These are phyloP conservation scores for Aplosporella prunicola DNA, from an alignment of 2,329 filamentous ascomycete species.

Conservation along the genomic window DNA sequence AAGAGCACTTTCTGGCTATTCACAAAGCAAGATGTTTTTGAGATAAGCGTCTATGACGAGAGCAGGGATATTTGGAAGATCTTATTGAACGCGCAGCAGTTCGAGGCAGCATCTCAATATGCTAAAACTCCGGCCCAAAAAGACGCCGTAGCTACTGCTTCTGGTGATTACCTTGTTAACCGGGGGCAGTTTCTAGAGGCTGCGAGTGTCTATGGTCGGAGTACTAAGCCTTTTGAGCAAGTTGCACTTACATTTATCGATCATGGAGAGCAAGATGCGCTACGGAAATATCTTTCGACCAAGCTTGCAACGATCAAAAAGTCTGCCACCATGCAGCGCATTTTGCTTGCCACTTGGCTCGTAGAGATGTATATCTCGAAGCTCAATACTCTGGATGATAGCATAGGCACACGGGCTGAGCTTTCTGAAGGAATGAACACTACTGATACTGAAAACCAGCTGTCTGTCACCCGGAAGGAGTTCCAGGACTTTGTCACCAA, in stretches of 20 bases:
- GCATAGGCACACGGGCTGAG: conserved; percentile 81
- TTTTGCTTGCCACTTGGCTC: conserved; percentile 93
- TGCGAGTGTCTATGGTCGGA: conserved; percentile 83
- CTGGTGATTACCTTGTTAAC: conserved; percentile 75
- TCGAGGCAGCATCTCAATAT: conserved; percentile 78
- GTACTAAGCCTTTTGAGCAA: conserved; percentile 94
- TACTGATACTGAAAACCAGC: conserved; percentile 60
- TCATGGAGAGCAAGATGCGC: conserved; percentile 76
- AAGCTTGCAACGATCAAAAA: conserved; percentile 79
- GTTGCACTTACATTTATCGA: conserved; percentile 88
- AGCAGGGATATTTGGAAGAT: conserved; percentile 92
- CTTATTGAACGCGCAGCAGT: conserved; percentile 77
- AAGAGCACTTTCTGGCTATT: conserved; percentile 98
- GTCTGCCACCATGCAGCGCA: conserved; percentile 77
- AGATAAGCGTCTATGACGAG: conserved; percentile 84
- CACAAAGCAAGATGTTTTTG: conserved; percentile 81
- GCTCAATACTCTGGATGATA: conserved; percentile 87
- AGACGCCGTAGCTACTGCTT: conserved; percentile 84
- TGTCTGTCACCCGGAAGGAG: conserved; percentile 62
- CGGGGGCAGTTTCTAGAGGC: conserved; percentile 80
- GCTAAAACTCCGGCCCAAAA: conserved; percentile 72
- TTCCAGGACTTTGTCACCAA: conserved; percentile 81
- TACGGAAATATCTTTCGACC: conserved; percentile 79
- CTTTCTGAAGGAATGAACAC: conserved; percentile 62
- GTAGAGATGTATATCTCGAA: conserved; percentile 97